Conservation (phyloP, 768 basidiomycete species). For the Imleria badia region DNA sequence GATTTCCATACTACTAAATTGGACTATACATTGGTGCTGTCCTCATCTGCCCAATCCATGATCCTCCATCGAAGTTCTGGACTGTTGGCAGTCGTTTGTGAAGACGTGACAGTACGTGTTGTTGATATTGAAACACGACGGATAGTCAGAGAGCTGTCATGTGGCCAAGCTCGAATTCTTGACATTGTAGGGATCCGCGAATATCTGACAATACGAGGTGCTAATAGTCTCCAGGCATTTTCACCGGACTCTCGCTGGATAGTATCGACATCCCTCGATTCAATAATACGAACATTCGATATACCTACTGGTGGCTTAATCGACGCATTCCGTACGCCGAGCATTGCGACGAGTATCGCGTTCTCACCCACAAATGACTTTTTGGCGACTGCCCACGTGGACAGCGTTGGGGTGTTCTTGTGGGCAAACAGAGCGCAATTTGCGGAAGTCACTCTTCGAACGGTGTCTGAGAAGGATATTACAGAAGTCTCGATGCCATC, state of each 20-base stretch:
- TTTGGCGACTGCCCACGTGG: constrained; percentile 91
- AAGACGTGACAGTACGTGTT: constrained; percentile 82
- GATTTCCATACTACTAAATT: constrained; percentile 88
- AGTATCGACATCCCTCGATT: constrained; percentile 84
- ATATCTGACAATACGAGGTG: neutral
- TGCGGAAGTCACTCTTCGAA: constrained; percentile 76
- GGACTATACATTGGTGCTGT: constrained; percentile 62
- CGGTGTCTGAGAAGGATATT: constrained; percentile 75
- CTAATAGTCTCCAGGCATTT: constrained; percentile 61
- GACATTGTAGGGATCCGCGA: constrained; percentile 66
- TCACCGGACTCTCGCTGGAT: constrained; percentile 97
- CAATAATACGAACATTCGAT: constrained; percentile 92
- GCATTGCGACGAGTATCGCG: constrained; percentile 83
- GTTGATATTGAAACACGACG: constrained; percentile 89
- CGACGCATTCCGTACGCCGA: constrained; percentile 85
- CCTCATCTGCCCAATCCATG: constrained; percentile 70
- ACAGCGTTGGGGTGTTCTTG: constrained; percentile 92
- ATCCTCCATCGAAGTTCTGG: constrained; percentile 82
- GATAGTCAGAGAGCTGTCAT: constrained; percentile 81
- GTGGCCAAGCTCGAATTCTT: constrained; percentile 76
- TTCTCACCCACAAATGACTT: constrained; percentile 97
- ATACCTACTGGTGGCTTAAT: constrained; percentile 91
- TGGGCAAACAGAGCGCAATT: constrained; percentile 99
- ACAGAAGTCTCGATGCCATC: constrained; percentile 72
- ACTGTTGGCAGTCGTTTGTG: constrained; percentile 78